These are phyloP conservation scores for Diutina ranongensis DNA, from an alignment of 1,139 yeast species.

Conservation along the genomic window DNA sequence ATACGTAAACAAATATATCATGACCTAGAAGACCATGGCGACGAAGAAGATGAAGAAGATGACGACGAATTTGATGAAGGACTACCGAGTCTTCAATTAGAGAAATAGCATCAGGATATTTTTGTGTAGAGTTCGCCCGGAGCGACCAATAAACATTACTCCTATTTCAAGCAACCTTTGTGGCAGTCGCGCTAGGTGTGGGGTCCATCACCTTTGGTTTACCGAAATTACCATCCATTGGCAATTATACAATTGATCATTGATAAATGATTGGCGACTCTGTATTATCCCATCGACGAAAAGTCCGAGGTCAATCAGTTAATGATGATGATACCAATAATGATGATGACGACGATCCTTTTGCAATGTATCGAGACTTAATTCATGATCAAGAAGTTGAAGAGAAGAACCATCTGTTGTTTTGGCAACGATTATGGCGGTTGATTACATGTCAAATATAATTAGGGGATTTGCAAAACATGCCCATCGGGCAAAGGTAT, in stretches of 20 bases:
- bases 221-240: not conserved
- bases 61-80: not conserved
- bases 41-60: not conserved
- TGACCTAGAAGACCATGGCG: not conserved
- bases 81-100: too few species aligned
- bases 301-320: not conserved
- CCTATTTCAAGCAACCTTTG: not conserved
- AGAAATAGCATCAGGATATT: too few species aligned
- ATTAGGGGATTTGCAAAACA: too few species aligned
- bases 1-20: not conserved
- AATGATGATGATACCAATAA: not conserved
- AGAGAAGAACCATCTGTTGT: not conserved
- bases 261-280: not conserved
- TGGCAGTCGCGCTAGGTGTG: too few species aligned
- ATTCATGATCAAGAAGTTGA: not conserved
- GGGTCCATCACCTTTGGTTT: too few species aligned
- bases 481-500: too few species aligned
- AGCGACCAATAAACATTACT: not conserved
- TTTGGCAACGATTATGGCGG: not conserved
- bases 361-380: not conserved
- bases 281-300: not conserved
- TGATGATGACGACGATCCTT: not conserved
- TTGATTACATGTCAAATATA: not conserved
- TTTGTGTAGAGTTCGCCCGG: not conserved
- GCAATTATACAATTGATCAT: not conserved